A percentile compares a stretch with the other conserved stretches of the same genome.
These are phyloP conservation scores for Helenozyma baotianmanensis DNA, from an alignment of 805 yeast genomes.

Conservation along the genomic window DNA sequence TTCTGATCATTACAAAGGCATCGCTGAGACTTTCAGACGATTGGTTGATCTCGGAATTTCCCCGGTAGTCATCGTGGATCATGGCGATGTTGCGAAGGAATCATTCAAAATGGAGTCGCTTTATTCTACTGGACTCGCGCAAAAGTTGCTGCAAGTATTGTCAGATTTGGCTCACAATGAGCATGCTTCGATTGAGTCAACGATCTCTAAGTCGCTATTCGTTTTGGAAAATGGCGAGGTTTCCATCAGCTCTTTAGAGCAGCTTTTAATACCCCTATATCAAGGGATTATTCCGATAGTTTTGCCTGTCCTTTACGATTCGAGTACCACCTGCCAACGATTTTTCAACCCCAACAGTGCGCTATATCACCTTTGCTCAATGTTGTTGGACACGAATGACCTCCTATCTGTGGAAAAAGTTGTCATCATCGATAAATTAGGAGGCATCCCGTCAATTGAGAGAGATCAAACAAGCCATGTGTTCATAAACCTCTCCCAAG, in stretches of 20 bases:
- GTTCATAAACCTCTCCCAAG: constrained; percentile 80
- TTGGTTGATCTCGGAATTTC: constrained; percentile 63
- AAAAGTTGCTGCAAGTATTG: constrained; percentile 22
- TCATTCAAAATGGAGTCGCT: constrained; percentile 29
- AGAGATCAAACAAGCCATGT: constrained; percentile 82
- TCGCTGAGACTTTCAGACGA: constrained; percentile 53
- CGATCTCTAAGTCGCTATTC: constrained; percentile 26
- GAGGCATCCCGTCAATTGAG: constrained; percentile 89
- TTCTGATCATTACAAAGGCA: constrained; percentile 34
- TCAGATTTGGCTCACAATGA: constrained; percentile 18
- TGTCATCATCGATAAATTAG: constrained; percentile 70
- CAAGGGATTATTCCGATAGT: constrained; percentile 58
- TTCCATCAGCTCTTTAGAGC: constrained; percentile 23
- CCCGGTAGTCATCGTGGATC: constrained; percentile 65
- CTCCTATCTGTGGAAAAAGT: constrained; percentile 71
- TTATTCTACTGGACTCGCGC: constrained; percentile 29
- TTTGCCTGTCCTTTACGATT: constrained; percentile 47
- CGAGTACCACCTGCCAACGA: constrained; percentile 18
- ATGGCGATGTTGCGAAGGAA: constrained; percentile 19
- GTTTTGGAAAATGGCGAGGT: constrained; percentile 9
- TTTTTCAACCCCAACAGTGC: constrained; percentile 22
- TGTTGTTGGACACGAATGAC: constrained; percentile 23
- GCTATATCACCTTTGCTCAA: constrained; percentile 21
- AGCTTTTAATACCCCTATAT: constrained; percentile 35
- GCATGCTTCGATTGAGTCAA: constrained; percentile 20